Evolutionary conservation across 495 filamentous ascomycete genomes (phyloP).

Genomic region (Tuber borchii): DNA sequence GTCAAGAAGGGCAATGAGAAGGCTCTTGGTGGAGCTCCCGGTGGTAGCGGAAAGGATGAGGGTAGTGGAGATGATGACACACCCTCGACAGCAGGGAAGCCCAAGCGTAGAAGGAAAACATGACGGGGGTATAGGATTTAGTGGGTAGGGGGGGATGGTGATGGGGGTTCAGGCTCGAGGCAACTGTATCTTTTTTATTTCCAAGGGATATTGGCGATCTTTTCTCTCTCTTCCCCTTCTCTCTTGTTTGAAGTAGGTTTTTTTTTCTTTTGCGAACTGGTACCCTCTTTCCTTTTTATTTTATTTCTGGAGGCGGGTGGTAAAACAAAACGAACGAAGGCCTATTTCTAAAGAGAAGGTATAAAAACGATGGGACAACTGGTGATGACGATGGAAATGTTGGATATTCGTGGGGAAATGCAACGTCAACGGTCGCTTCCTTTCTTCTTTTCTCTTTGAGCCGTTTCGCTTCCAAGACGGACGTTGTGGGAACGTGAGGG

Average conservation of each 20-base stretch:
- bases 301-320: conserved; percentile 18
- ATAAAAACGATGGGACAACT: not conserved
- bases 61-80: conserved; percentile 46
- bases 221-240: not conserved
- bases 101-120: conserved; percentile 37
- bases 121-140: conserved; percentile 9
- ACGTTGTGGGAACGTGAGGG: conserved; percentile 8
- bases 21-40: conserved; percentile 39
- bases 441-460: conserved; percentile 6
- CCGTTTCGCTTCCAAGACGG: conserved; percentile 5
- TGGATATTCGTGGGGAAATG: not conserved
- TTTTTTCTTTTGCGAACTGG: conserved; percentile 9
- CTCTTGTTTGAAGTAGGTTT: conserved; percentile 28
- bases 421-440: not conserved
- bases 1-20: conserved; percentile 79
- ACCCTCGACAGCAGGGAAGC: conserved; percentile 32
- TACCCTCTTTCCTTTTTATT: conserved; percentile 20
- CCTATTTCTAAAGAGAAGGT: conserved; percentile 11
- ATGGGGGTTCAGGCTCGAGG: not conserved
- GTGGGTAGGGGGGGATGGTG: not conserved
- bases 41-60: conserved; percentile 48
- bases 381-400: conserved; percentile 11
- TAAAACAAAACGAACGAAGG: conserved; percentile 8
- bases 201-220: conserved; percentile 27
- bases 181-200: conserved; percentile 37